These are phyloP conservation scores for Eimeria brunetti DNA, from an alignment of 169 alveolate genomes.

Conservation along the genomic window DNA sequence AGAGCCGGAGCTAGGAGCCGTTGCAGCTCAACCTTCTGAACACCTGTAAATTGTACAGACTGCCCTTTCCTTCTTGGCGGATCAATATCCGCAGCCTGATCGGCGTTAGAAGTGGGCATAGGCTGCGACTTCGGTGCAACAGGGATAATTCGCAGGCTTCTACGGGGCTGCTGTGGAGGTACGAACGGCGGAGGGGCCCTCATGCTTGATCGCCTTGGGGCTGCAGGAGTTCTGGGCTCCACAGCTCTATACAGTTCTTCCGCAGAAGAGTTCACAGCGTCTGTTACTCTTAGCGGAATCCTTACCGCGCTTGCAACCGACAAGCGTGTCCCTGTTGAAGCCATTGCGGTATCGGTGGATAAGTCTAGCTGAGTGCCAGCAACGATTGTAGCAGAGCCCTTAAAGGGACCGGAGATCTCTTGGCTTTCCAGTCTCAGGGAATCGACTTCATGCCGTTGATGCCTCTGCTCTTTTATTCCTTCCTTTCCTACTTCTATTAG, in stretches of 20 bases:
- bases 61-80: conserved; percentile 54
- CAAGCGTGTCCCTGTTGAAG: conserved; percentile 8
- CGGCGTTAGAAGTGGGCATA: neutral
- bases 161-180: conserved; percentile 27
- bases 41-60: conserved; percentile 71
- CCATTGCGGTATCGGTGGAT: neutral
- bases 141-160: conserved; percentile 43
- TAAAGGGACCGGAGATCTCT: neutral
- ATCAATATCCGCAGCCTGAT: neutral
- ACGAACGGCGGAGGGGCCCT: conserved; percentile 32
- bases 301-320: conserved; percentile 19
- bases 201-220: conserved; percentile 73
- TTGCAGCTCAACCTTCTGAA: conserved; percentile 37
- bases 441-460: neutral
- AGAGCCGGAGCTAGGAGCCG: conserved; percentile 44
- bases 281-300: neutral
- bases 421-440: neutral
- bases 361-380: conserved; percentile 23
- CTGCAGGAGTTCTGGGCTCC: neutral
- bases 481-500: conserved; percentile 5
- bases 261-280: neutral
- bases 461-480: neutral
- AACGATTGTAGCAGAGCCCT: neutral
- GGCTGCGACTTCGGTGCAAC: neutral
- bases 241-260: neutral